Base-by-base conservation (phyloP, 306 rosid species). In the Calophaca sinica region DNA sequence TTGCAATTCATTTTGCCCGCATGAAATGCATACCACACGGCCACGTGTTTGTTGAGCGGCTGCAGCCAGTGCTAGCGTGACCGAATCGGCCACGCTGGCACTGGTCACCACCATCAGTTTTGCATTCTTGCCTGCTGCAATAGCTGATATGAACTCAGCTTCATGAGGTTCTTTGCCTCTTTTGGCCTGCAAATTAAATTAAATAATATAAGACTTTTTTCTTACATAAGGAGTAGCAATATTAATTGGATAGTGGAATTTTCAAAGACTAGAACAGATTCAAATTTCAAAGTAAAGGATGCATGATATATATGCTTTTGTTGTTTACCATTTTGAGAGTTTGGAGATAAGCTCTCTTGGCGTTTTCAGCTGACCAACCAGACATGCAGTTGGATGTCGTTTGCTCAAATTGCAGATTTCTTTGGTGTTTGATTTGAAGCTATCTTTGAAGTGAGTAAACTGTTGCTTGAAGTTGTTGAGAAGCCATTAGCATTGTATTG, bases 351-450 rank as follows among this genome's bases (percentile, higher is more conserved):
- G 91, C 91, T 75, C 55, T 82, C 48, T 82, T 87, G 66, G 88
- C 88, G 62, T 84, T 84, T 64, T 87, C 91, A 74, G 82, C 57
- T 5, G 88, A 87, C 91, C 91, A 87, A 8, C 77, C 64, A 62
- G 82, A 72, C 88, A 84, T 87, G 57, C 7, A 69, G 44, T 68
- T 62, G 50, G 70, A 65, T 15, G 49, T 38, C 7, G 62, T 48
- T 33, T 42, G 10, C 20, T 46, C 6, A 11, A 49, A 26, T 68
- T 57, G 20, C 9, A 55, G 62, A 72, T 68, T 51, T 41, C 12
- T 59, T 68, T 60, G 41, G 33, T 7, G 31, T 45, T 50, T 49
- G 52, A 72, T 71, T 53, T 65, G 51, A 29, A 77, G 72, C 13
- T 72, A 72, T 35, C 15, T 82, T 14, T 55, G 72, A 66, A 11